Evolutionary conservation across 2,329 filamentous ascomycete genomes (phyloP).

Genomic region (Sporothrix brasiliensis): DNA sequence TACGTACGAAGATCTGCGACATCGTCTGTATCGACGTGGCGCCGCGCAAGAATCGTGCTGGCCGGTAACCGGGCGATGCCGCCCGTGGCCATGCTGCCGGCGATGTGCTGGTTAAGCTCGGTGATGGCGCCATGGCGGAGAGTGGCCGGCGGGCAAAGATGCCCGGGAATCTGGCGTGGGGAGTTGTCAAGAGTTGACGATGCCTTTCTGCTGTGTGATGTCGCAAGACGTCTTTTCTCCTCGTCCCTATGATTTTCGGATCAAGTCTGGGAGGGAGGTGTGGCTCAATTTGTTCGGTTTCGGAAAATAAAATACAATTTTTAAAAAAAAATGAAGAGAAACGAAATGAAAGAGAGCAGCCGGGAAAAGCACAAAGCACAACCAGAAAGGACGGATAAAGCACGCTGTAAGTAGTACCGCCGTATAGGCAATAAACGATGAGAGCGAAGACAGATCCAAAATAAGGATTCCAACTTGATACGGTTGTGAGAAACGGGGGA

Average conservation of each 20-base stretch:
- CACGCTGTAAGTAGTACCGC: neutral
- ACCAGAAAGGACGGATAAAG: neutral
- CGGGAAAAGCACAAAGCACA: neutral
- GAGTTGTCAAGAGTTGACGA: neutral
- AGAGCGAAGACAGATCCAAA: neutral
- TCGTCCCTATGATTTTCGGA: neutral
- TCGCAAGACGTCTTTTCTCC: neutral
- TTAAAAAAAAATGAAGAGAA: conserved; percentile 15
- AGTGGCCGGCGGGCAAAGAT: neutral
- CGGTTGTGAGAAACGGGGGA: too few species aligned
- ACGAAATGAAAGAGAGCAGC: neutral
- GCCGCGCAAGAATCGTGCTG: conserved; percentile 2
- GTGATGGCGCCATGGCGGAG: neutral
- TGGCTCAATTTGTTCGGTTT: neutral
- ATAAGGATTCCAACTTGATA: neutral
- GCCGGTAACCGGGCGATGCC: conserved; percentile 1
- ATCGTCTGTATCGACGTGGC: conserved; percentile 17
- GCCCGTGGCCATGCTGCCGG: conserved; percentile 4
- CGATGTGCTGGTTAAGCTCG: neutral
- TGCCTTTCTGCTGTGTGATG: neutral
- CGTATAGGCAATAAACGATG: neutral
- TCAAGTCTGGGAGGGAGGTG: neutral
- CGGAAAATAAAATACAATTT: neutral
- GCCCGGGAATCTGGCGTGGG: neutral
- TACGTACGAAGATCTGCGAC: conserved; percentile 21